Base-by-base conservation (phyloP, 1,284 basidiomycete species). In the Ganoderma meredithae region DNA sequence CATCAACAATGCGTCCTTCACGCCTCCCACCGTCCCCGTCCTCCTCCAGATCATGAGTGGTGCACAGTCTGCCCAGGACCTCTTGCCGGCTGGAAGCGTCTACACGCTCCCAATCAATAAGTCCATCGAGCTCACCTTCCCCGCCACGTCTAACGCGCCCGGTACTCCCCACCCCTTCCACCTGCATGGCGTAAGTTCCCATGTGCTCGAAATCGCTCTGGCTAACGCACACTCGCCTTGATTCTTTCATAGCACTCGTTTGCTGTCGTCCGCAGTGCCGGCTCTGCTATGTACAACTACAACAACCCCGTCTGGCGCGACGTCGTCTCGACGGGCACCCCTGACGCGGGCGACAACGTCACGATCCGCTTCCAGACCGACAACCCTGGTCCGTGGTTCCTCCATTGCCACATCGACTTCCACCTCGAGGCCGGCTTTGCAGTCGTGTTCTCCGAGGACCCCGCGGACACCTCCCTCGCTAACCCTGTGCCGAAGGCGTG, bases 101-200 rank as follows among this genome's bases (percentile, higher is more conserved):
- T 79, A 78, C 56, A 22, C 58, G 6, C 76, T 80, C 10, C 75
- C 71, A 0, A 33, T 52, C 17, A 74, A 81, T 65, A 73, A 77
- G 58, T 73, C 76, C 7, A 79, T 83, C 33, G 80, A 83, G 65
- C 52, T 83, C 33, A 73, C 76, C 1, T 71, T 83, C 47, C 77
- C 79, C 31, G 79, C 74, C 0, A 72, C 73, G 12, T 71, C 69
- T 15, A 71, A 71, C n/a, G 76, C 71, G 5, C 71, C 72, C 19
- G 78, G 79, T 27, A 74, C 75, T 12, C 76, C 75, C 73, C 81
- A 83, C 64, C 81, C 81, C n/a, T 76, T 83, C 72, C 81, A 83
- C 72, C 67, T 83, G 60, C 81, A 83, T 69, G 81, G 81, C 13
- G 80, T 80, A 74, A 58, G 77, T 69, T 3, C 27, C 1, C 27